Base-by-base conservation (phyloP, 306 rosid genomes). In the Astragalus membranaceus region DNA sequence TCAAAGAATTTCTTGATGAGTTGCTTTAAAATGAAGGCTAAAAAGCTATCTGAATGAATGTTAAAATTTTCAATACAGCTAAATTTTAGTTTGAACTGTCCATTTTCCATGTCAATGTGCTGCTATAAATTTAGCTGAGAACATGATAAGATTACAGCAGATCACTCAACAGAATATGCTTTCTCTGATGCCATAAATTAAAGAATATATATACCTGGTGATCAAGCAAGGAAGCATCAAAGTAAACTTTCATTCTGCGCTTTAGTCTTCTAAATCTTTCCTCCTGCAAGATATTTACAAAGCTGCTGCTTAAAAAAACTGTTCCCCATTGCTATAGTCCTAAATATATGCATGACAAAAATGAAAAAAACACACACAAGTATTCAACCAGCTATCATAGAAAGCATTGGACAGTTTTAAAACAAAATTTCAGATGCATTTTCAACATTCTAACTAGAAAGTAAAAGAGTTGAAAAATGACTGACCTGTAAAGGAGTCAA, bases 401-500 rank as follows among this genome's bases (percentile, higher is more conserved):
- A 51, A 55, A 60, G 51, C 32, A 53, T 5, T 1, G 26, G 16
- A 70, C 23, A 41, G 61, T 49, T 37, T 23, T 52, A 50, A 33
- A 58, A 57, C 51, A 26, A 58, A 26, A 67, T 16, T 33, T 41
- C 30, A 30, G 26, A 61, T 51, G 36, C 64, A 44, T 12, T 54
- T 20, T 68, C 53, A 26, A n/a, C n/a, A n/a, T n/a, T n/a, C n/a
- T n/a, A 39, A 39, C 44, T 39, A 39, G 39, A 35, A 39, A 39
- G 2, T 39, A 39, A 39, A 7, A 39, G 10, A 39, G 10, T 39
- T 39, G 44, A 8, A 39, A 39, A 39, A 39, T 39, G 10, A 8
- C 44, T 11, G 57, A 82, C 97, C 97, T 89, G 94, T 39, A 78
- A 79, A 67, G 94, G 96, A 43, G 90, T 89, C 84, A 87, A 78